Base-by-base conservation (phyloP, 768 basidiomycete species). In the Collybia nuda region DNA sequence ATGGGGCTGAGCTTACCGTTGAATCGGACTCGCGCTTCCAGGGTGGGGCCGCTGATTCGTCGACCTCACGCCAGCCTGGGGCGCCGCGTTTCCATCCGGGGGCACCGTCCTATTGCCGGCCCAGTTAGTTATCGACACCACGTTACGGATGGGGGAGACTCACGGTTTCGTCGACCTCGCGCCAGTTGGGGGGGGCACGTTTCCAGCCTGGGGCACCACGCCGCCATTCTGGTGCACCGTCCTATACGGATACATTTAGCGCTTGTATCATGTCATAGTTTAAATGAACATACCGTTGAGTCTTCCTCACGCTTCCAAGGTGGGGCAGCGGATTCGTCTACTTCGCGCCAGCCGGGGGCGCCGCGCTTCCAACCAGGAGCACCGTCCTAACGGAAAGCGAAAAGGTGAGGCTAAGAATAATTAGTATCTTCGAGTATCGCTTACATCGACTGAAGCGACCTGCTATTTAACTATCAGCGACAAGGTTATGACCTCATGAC, bases 381-480 rank as follows among this genome's bases (percentile, higher is more conserved):
- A 26, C 28, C 44, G 8, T 32, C 32, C 32, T 32, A 32, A 3
- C 6, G 32, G 32, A 11, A 14, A 32, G 14, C 3, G 7, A 32
- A 28, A 28, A 32, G 7, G 14, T 32, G 32, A 32, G 32, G 12
- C 12, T 32, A 32, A 32, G 32, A 2, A 32, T 32, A 32, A 11
- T 32, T 11, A 32, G 12, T 11, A 11, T 32, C 14, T 5, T 32
- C 32, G 7, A 14, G 26, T 36, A 22, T 21, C 5, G 12, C 48
- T 14, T 50, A 54, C 55, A 9, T 48, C 29, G 21, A 44, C 38
- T 22, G 47, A 21, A 12, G 52, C 32, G 21, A 48, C 28, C 56
- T 58, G 26, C 28, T 38, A 17, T 14, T 24, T 11, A 22, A 44
- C 36, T 21, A 26, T 47, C 23, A 48, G 24, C 21, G 18, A 22